A percentile compares a stretch with the other conserved stretches of the same genome.
Evolutionary conservation across 345 rosid genomes (phyloP).

Genomic region (Barbarea vulgaris): DNA sequence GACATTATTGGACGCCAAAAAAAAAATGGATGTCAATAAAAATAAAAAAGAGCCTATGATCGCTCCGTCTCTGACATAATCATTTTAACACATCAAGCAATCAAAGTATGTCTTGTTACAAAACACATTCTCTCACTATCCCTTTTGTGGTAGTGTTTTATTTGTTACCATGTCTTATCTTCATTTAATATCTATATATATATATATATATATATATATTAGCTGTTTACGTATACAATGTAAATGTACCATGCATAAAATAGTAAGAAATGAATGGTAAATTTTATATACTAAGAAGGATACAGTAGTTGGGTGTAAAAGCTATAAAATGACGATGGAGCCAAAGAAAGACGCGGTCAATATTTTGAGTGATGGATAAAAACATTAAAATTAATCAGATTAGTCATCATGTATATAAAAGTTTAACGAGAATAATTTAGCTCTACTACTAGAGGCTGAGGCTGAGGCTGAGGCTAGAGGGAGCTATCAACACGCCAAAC

Average conservation of each 20-base stretch:
- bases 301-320: neutral
- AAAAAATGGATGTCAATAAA: neutral
- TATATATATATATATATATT: neutral
- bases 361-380: neutral
- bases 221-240: neutral
- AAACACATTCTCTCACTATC: slow-evolving; percentile 29
- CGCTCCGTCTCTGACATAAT: slow-evolving; percentile 43
- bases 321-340: neutral
- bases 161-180: slow-evolving; percentile 41
- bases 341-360: neutral
- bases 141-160: slow-evolving; percentile 23
- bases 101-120: slow-evolving; percentile 37
- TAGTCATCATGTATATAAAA: neutral
- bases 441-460: neutral
- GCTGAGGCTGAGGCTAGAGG: neutral
- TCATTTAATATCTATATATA: slow-evolving; percentile 7
- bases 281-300: neutral
- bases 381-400: neutral
- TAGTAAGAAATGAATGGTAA: neutral
- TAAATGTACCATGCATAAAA: neutral
- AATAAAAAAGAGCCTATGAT: slow-evolving; percentile 14
- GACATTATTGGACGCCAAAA: neutral
- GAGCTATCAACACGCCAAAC: neutral
- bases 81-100: slow-evolving; percentile 42
- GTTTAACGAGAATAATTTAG: neutral